phyloP scores from a whole-genome alignment of 73 alveolate genomes.

The Tetrahymena borealis region DNA sequence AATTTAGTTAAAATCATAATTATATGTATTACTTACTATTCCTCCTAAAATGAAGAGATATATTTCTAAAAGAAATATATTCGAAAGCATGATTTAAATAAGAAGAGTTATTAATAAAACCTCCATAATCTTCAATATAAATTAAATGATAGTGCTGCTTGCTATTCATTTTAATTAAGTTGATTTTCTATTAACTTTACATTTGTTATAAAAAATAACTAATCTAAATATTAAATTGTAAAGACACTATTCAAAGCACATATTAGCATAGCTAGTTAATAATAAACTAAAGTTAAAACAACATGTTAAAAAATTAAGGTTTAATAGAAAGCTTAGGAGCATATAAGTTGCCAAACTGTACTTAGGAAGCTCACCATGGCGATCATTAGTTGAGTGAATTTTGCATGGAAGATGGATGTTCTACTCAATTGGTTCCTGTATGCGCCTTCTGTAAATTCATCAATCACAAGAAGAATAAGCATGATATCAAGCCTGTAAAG shows the following conservation, averaged over 20 bases:
- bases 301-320: background rate
- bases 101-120: too few relatives aligned
- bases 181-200: too few relatives aligned
- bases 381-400: background rate
- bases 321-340: background rate
- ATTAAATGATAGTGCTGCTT: too few relatives aligned
- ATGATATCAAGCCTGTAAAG: background rate
- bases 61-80: too few relatives aligned
- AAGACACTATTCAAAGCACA: background rate
- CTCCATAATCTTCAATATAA: too few relatives aligned
- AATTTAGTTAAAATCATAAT: too few relatives aligned
- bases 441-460: background rate
- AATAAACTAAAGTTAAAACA: background rate
- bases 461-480: background rate
- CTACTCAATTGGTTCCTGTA: background rate
- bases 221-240: background rate
- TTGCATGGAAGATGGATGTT: background rate
- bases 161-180: too few relatives aligned
- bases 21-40: too few relatives aligned
- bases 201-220: background rate
- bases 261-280: background rate
- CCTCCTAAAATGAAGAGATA: too few relatives aligned
- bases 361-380: background rate
- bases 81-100: too few relatives aligned
- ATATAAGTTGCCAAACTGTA: background rate